phyloP scores from a whole-genome alignment of 305 asterid genomes.

The Solanum aculeatissimum region DNA sequence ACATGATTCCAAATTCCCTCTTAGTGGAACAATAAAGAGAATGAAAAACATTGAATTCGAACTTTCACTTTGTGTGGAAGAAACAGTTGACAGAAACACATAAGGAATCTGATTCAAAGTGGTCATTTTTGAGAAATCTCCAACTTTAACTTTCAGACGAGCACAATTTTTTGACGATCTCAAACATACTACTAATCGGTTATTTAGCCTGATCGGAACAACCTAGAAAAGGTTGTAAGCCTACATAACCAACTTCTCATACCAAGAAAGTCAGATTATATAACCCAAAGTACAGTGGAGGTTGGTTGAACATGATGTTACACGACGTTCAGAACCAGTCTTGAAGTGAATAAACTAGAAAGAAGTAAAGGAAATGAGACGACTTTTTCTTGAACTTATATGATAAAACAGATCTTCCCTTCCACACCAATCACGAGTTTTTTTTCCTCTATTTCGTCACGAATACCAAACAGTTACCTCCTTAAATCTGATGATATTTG shows the following conservation, averaged over 20 bases:
- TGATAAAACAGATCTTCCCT: background rate
- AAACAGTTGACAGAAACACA: background rate
- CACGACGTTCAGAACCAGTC: background rate
- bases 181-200: background rate
- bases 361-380: background rate
- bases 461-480: conserved; percentile 30
- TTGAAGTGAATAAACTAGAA: background rate
- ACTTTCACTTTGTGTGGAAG: background rate
- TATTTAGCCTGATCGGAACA: background rate
- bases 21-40: background rate
- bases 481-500: conserved; percentile 72
- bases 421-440: background rate
- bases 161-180: background rate
- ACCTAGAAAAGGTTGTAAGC: background rate
- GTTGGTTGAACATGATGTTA: background rate
- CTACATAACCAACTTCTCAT: background rate
- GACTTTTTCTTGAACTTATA: background rate
- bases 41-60: background rate
- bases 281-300: background rate
- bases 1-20: background rate
- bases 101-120: background rate
- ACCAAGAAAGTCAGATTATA: background rate
- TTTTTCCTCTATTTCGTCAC: background rate
- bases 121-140: background rate
- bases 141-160: background rate